Percentiles rank a stretch among this genome's conserved stretches.
Conservation (phyloP, 345 rosid genomes). For the Acer yangbiense region DNA sequence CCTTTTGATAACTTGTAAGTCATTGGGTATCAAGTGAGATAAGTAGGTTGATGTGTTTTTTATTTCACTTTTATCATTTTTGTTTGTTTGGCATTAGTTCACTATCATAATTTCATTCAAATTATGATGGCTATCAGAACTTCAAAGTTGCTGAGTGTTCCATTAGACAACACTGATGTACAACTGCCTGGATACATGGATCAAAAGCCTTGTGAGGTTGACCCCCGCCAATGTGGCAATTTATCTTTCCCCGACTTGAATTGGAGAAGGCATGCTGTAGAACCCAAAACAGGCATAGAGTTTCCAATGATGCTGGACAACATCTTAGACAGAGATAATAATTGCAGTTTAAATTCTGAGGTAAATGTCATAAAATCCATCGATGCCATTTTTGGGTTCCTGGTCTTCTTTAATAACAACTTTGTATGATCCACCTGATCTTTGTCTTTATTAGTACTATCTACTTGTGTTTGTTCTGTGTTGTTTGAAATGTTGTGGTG, state of each 20-base stretch:
- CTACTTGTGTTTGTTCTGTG: neutral
- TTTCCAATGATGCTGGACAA: constrained; percentile 65
- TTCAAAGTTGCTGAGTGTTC: constrained; percentile 44
- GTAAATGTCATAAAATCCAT: constrained; percentile 34
- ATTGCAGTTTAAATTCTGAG: constrained; percentile 57
- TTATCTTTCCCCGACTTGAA: constrained; percentile 56
- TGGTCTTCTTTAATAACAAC: neutral
- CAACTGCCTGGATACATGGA: constrained; percentile 38
- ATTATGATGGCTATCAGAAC: constrained; percentile 44
- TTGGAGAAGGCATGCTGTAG: constrained; percentile 53
- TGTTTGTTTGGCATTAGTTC: neutral
- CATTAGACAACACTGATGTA: constrained; percentile 41
- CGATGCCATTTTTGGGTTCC: neutral
- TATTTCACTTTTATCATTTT: neutral
- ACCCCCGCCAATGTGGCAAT: constrained; percentile 39
- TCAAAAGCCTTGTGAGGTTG: constrained; percentile 61
- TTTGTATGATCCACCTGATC: neutral
- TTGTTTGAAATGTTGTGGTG: constrained; percentile 8
- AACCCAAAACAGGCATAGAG: constrained; percentile 84
- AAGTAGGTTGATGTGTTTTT: neutral
- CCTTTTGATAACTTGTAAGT: constrained; percentile 67
- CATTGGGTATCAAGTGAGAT: constrained; percentile 8
- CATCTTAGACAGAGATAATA: constrained; percentile 30
- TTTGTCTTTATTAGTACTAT: constrained; percentile 2
- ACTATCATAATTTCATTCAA: neutral